Base-by-base conservation (phyloP, 1,284 basidiomycete species). In the Melampsora americana region DNA sequence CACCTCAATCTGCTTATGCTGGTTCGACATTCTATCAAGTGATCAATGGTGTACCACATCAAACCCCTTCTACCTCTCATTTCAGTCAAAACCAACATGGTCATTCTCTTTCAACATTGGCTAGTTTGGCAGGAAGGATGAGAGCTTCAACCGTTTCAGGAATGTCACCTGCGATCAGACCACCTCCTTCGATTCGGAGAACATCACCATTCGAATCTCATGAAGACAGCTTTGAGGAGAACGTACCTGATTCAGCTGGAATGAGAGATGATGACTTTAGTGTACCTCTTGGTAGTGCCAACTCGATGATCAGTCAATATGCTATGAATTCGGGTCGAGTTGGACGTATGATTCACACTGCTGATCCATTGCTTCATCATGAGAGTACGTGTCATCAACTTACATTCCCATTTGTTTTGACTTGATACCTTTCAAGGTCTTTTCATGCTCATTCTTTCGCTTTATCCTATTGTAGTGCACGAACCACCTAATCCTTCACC, bases 121-220 rank as follows among this genome's bases (percentile, higher is more conserved):
- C 69, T 0, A 60, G 30, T 46, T 60, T 71, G 39, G 69, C 69
- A 32, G 64, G 53, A 23, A 39, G 71, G 18, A 66, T 73, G 48
- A 64, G 71, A 26, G 71, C 71, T 26, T 73, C 71, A 14, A 73
- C 71, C 64, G 62, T 73, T 48, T 73, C 71, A 14, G 71, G 62
- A n/a, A n/a, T 73, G 46, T 48, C 60, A 18, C n/a, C 23, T 61
- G 32, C 64, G n/a, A 42, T 59, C 20, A 30, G 59, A 12, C 59
- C 61, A 48, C 53, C 69, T 35, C 61, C 48, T 48, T 46, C 42
- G 30, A 30, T 71, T 30, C 39, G 69, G 5, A 20, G 50, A 20
- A n/a, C 61, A 9, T 62, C 60, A 5, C 60, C 60, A 20, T 71
- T 71, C 30, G 60, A 56, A 9, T 48, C 69, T 28, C 35, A 35